Conservation (phyloP, 768 basidiomycete genomes). For the Hygrocybe punicea region DNA sequence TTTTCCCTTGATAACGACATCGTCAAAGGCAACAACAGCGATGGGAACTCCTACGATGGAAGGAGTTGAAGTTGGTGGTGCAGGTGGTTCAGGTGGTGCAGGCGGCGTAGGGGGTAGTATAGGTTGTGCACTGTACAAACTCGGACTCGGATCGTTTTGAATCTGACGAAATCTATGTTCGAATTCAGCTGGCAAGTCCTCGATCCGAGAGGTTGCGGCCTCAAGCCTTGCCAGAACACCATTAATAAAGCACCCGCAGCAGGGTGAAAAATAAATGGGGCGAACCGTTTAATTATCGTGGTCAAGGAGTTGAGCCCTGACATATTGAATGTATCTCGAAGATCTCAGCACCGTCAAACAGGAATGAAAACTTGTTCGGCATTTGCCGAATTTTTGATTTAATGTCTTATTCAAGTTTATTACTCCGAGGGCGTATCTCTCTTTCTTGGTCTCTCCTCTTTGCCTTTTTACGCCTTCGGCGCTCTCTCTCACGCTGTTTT, state of each 20-base stretch:
- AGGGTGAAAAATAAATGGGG: conserved; percentile 10
- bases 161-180: conserved; percentile 19
- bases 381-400: no score
- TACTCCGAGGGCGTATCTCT: neutral
- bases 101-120: conserved; percentile 8
- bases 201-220: conserved; percentile 90
- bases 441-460: conserved; percentile 21
- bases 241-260: neutral
- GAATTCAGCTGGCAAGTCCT: conserved; percentile 66
- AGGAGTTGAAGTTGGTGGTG: conserved; percentile 37
- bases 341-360: neutral
- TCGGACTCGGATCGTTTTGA: conserved; percentile 6
- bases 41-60: conserved; percentile 44
- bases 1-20: conserved; percentile 66
- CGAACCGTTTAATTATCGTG: conserved; percentile 79
- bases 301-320: conserved; percentile 65
- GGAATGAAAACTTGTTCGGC: neutral
- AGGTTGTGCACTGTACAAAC: conserved; percentile 1
- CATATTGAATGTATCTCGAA: conserved; percentile 12
- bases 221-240: conserved; percentile 62
- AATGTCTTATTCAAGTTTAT: no score
- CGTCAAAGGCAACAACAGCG: conserved; percentile 70
- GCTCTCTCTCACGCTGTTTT: conserved; percentile 71
- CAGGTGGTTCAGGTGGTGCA: conserved; percentile 35
- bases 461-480: conserved; percentile 72